Evolutionary conservation across 306 rosid genomes (phyloP), one percentile per base, ranked within the genome.

Genomic region (Lathyrus tuberosus): DNA sequence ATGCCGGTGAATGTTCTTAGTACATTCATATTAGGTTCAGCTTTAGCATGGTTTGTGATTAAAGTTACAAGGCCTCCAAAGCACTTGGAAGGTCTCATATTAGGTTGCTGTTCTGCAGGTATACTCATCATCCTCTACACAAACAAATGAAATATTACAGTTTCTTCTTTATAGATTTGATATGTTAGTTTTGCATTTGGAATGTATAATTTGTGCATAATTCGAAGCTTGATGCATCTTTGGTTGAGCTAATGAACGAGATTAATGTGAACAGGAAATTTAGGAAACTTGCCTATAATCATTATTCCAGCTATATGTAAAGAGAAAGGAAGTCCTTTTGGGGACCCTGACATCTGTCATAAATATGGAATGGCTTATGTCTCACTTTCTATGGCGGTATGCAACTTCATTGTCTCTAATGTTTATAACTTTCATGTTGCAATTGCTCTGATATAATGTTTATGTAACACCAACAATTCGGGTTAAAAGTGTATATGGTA

Each of bases 331-430:
- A 84, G 78, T 76, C 88, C 88, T 54, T 84, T 84, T 65, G 86
- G 84, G 20, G 82, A 76, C 13, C 71, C 89, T 47, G 80, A 54
- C 35, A 5, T 70, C 43, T 84, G 86, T 54, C 8, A 78, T 67
- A 58, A 60, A 33, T 72, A 81, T 76, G 86, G 82, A 4, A 76
- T 82, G 84, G 84, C 84, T 62, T 84, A 84, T 38, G 80, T 75
- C 59, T 75, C 88, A 18, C 88, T 84, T 69, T 84, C 88, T n/a
- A 81, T 84, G 86, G 88, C 86, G 78, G 88, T 84, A 78, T 20
- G 75, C 41, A 42, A n/a, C 74, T 74, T 58, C 67, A 4, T 70
- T 65, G 30, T 10, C 28, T 62, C 43, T 20, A 3, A 60, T 44
- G 64, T 35, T 42, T 52, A 35, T 48, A 60, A 49, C 33, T 49